A percentile compares a stretch with the other conserved stretches of the same genome.
Conservation (phyloP, 306 rosid species). For the Lagenaria siceraria region DNA sequence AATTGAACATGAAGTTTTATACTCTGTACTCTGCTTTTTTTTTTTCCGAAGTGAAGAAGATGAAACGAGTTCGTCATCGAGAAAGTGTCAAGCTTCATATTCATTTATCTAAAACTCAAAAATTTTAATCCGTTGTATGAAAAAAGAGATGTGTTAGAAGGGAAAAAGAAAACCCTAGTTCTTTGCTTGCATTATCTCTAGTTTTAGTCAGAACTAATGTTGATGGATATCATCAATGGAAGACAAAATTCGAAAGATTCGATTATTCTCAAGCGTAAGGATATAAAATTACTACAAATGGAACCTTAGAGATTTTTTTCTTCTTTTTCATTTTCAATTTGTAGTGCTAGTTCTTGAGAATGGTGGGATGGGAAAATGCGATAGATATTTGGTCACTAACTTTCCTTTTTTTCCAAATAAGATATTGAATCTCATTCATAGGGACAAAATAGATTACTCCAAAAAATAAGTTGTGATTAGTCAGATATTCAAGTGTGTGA, state of each 20-base stretch:
- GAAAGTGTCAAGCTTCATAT: background rate
- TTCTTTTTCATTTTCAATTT: background rate
- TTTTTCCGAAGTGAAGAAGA: background rate
- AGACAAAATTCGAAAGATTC: background rate
- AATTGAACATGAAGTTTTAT: background rate
- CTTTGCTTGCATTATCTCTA: background rate
- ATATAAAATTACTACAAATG: background rate
- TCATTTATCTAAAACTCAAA: background rate
- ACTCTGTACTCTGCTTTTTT: background rate
- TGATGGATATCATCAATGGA: background rate
- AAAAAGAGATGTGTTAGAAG: background rate
- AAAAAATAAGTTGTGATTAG: background rate
- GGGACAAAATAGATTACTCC: background rate
- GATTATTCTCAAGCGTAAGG: background rate
- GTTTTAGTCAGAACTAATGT: background rate
- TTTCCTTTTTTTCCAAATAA: background rate
- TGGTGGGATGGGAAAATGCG: background rate
- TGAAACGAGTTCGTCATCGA: background rate
- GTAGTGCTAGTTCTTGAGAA: background rate
- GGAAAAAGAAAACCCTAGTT: background rate
- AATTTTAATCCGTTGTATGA: background rate
- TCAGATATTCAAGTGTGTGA: background rate
- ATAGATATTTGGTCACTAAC: background rate
- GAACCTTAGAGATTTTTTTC: background rate
- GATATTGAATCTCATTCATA: background rate